Evolutionary conservation across 164 flowering plant species (phyloP).

Genomic region (Chimonanthus praecox): DNA sequence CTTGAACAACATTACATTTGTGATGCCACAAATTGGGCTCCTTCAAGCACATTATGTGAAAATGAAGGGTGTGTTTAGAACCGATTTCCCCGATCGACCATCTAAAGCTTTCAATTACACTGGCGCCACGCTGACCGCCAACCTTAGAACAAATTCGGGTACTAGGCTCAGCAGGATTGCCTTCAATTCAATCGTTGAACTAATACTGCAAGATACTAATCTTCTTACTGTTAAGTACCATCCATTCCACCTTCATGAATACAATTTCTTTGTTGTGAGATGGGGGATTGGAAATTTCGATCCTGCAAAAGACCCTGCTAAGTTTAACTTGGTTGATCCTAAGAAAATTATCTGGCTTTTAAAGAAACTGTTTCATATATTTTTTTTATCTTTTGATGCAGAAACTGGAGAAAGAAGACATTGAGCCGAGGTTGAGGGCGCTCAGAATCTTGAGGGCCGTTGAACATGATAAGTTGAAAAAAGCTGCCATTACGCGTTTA

Average conservation of each 20-base stretch:
- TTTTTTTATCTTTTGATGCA: no score
- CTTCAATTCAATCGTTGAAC: slow-evolving; percentile 42
- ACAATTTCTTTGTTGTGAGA: slow-evolving; percentile 51
- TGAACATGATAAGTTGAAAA: no score
- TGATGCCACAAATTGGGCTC: slow-evolving; percentile 39
- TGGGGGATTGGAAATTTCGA: slow-evolving; percentile 45
- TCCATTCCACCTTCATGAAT: slow-evolving; percentile 56
- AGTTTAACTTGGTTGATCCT: slow-evolving; percentile 65
- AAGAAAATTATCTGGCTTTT: no score
- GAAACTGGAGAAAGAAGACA: no score
- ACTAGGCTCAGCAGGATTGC: slow-evolving; percentile 38
- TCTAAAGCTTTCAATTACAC: slow-evolving; percentile 41
- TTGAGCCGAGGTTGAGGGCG: no score
- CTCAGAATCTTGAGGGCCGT: no score
- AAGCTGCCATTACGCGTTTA: no score
- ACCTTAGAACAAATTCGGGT: slow-evolving; percentile 29
- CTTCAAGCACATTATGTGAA: slow-evolving; percentile 46
- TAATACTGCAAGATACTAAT: slow-evolving; percentile 48
- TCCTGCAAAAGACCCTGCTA: slow-evolving; percentile 40
- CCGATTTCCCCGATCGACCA: slow-evolving; percentile 49
- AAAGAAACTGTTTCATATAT: no score
- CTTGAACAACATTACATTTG: slow-evolving; percentile 42
- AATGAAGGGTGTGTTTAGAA: slow-evolving; percentile 31
- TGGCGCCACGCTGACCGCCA: slow-evolving; percentile 48
- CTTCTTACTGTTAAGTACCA: slow-evolving; percentile 46